Evolutionary conservation across 441 rosid species (phyloP).

Genomic region (Syzygium malaccense): DNA sequence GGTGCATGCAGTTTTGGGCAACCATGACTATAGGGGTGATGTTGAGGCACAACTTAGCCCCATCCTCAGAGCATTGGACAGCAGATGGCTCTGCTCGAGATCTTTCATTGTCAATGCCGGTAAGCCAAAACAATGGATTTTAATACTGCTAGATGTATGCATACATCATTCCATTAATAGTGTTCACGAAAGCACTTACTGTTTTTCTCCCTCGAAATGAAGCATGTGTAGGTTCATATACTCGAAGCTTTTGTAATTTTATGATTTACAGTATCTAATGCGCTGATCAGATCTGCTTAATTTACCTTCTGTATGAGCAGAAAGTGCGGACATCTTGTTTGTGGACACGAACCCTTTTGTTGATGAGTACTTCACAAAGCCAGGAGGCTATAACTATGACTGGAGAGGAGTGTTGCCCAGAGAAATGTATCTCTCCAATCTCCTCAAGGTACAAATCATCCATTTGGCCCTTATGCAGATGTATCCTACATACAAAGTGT

Average conservation of each 20-base stretch:
- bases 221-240: background rate
- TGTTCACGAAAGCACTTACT: background rate
- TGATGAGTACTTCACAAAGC: constrained; percentile 22
- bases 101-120: constrained; percentile 51
- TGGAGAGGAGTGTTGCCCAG: constrained; percentile 30
- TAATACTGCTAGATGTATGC: background rate
- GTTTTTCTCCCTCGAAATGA: background rate
- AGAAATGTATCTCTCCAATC: constrained; percentile 1
- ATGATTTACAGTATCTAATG: background rate
- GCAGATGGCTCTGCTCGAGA: constrained; percentile 68
- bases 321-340: constrained; percentile 35
- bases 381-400: constrained; percentile 26
- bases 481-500: background rate
- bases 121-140: background rate
- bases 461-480: background rate
- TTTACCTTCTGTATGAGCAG: constrained; percentile 4
- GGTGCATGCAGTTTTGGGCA: constrained; percentile 49
- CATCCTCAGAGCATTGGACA: constrained; percentile 40
- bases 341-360: constrained; percentile 56
- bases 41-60: constrained; percentile 59
- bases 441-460: constrained; percentile 10
- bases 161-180: background rate
- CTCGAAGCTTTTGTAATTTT: background rate
- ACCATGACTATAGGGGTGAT: constrained; percentile 73
- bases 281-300: background rate